Evolutionary conservation across 225 moss, liverwort and hornwort species (phyloP), one percentile per base, ranked within the genome.

Genomic region (Sphagnum tenellum): DNA sequence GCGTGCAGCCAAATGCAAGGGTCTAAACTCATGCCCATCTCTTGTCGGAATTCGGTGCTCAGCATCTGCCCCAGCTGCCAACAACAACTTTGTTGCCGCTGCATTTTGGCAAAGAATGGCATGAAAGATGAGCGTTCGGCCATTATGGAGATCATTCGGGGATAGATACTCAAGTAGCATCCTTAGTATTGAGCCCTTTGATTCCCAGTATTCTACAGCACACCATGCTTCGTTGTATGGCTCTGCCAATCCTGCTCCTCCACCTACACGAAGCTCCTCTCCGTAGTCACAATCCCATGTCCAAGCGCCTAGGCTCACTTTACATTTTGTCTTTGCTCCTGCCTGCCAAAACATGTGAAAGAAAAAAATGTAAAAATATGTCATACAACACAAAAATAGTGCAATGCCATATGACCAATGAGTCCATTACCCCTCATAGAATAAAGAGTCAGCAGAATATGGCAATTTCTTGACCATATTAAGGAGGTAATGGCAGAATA

Each of bases 211-310:
- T 47, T 83, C 83, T 4, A 83, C 74, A 45, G 83, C 83, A 72
- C 83, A 83, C 79, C 79, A 83, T 11, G 79, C 79, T 69, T 83
- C 83, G 45, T 83, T 70, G 71, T 83, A 83, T 6, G 83, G 79
- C 57, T 83, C 83, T 65, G 52, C 52, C 2, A 52, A 52, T 5
- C 79, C 79, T n/a, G 79, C 59, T 47, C 83, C 83, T 51, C 74
- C 83, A 60, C 83, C 83, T 0, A 83, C 83, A 47, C 83, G 76
- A 29, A 83, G 65, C 71, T 83, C 79, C 57, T 83, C 79, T 47
- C 83, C 83, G 7, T 73, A 76, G 47, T 63, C 71, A 47, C 76
- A 74, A 62, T 83, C 83, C 83, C 83, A 79, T 3, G 83, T 79
- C 83, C 83, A 83, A 3, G 83, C 83, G 7, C 83, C 83, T 50